Evolutionary conservation across 2,329 filamentous ascomycete species (phyloP).

Genomic region (Corinectria fuckeliana): DNA sequence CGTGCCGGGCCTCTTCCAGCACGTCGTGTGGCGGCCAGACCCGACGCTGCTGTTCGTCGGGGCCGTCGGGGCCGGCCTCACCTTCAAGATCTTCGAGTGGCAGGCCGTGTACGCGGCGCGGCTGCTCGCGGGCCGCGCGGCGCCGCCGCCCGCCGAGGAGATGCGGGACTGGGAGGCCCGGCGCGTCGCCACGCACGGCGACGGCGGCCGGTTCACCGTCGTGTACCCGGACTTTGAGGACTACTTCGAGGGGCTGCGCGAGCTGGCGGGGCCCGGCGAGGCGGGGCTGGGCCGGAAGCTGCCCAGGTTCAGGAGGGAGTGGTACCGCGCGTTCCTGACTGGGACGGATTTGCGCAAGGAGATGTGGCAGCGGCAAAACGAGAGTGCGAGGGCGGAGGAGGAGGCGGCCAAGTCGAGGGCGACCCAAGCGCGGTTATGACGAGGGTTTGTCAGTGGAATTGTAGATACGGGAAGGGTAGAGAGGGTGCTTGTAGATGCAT

Average conservation of each 20-base stretch:
- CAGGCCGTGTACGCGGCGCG: conserved; percentile 68
- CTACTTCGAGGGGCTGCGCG: conserved; percentile 65
- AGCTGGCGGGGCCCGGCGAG: conserved; percentile 54
- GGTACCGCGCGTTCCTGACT: conserved; percentile 58
- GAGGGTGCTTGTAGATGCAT: neutral
- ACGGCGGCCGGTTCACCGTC: conserved; percentile 61
- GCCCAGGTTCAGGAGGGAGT: conserved; percentile 53
- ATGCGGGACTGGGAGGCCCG: conserved; percentile 64
- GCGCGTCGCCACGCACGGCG: conserved; percentile 59
- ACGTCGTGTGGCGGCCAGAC: conserved; percentile 61
- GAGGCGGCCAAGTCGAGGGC: conserved; percentile 1
- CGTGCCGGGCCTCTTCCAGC: conserved; percentile 62
- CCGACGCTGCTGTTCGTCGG: conserved; percentile 64
- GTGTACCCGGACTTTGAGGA: conserved; percentile 67
- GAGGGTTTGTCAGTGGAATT: neutral
- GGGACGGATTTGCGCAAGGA: conserved; percentile 62
- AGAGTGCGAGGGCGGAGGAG: conserved; percentile 18
- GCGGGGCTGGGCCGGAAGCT: conserved; percentile 52
- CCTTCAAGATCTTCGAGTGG: conserved; percentile 74
- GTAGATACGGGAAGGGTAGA: neutral
- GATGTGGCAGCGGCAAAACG: conserved; percentile 64
- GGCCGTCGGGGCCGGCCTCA: conserved; percentile 62
- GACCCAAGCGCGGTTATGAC: neutral
- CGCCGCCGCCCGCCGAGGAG: conserved; percentile 55
- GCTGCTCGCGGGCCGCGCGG: conserved; percentile 60